phyloP scores from a whole-genome alignment of 2,329 filamentous ascomycete species.

The Pezicula rhizophila region DNA sequence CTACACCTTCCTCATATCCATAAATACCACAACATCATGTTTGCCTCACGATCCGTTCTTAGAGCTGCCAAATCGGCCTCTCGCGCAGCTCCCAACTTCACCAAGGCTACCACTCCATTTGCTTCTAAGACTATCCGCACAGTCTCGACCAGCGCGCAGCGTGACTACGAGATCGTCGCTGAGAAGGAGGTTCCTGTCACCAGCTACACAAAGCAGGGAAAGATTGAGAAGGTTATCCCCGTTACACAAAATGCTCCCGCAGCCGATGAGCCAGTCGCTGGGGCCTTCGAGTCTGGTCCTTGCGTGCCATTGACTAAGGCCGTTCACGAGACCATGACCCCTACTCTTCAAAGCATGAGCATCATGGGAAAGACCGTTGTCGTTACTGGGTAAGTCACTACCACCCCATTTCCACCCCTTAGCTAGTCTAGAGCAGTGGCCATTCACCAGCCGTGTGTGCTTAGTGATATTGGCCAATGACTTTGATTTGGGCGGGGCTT shows the following conservation, averaged over 20 bases:
- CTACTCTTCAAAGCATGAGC: slow-evolving; percentile 63
- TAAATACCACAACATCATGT: slow-evolving; percentile 13
- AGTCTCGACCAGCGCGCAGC: slow-evolving; percentile 5
- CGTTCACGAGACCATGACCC: slow-evolving; percentile 51
- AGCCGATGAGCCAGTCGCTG: slow-evolving; percentile 14
- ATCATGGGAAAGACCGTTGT: slow-evolving; percentile 66
- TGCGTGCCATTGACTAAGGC: slow-evolving; percentile 42
- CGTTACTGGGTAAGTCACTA: slow-evolving; percentile 56
- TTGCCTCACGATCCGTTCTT: slow-evolving; percentile 16
- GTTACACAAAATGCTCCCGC: slow-evolving; percentile 3
- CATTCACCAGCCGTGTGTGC: too few relatives aligned
- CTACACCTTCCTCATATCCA: neutral
- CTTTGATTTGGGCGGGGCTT: too few relatives aligned
- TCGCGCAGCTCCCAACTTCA: slow-evolving; percentile 1
- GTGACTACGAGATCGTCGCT: slow-evolving; percentile 21
- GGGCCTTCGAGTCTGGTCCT: neutral
- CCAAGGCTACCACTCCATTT: slow-evolving; percentile 11
- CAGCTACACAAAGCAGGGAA: slow-evolving; percentile 11
- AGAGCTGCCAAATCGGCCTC: slow-evolving; percentile 8
- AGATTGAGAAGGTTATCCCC: neutral
- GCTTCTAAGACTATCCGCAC: slow-evolving; percentile 14
- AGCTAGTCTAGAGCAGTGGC: too few relatives aligned
- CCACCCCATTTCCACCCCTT: neutral
- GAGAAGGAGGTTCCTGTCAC: slow-evolving; percentile 23
- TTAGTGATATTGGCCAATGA: too few relatives aligned